Conservation (phyloP, 2,329 filamentous ascomycete species). For the Colletotrichum endophyticum region DNA sequence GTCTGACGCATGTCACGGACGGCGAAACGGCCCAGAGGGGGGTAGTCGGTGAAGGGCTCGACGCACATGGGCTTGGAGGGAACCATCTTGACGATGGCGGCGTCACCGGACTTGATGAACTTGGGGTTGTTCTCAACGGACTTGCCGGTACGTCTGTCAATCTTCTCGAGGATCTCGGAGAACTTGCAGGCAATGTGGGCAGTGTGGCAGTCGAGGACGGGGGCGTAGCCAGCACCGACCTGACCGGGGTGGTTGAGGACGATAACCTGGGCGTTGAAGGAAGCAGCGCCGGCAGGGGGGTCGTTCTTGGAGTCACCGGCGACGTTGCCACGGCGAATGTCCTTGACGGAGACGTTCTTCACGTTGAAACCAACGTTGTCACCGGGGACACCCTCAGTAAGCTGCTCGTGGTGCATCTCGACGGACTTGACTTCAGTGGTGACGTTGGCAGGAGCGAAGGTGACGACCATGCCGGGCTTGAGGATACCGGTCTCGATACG, state of each 20-base stretch:
- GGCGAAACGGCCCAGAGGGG: conserved; percentile 99
- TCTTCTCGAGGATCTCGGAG: conserved; percentile 99
- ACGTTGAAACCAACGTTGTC: conserved; percentile 99
- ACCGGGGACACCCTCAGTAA: conserved; percentile 91
- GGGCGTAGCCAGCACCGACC: conserved; percentile 98
- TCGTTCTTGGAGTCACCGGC: conserved; percentile 99
- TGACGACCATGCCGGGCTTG: conserved; percentile 92
- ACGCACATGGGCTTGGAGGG: conserved; percentile 99
- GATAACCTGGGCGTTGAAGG: conserved; percentile 99
- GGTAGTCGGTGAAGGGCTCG: conserved; percentile 99
- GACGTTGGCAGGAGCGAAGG: conserved; percentile 97
- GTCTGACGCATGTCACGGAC: conserved; percentile 98
- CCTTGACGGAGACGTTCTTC: conserved; percentile 99
- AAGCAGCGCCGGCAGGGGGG: conserved; percentile 85
- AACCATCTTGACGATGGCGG: conserved; percentile 99
- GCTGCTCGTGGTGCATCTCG: conserved; percentile 99
- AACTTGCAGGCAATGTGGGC: conserved; percentile 99
- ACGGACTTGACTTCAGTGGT: conserved; percentile 99
- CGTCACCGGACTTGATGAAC: conserved; percentile 99
- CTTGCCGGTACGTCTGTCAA: conserved; percentile 99
- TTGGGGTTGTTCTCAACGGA: conserved; percentile 89
- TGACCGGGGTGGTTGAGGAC: conserved; percentile 99
- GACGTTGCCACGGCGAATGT: conserved; percentile 99
- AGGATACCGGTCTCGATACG: conserved; percentile 99
- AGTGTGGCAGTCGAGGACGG: conserved; percentile 99